Base-by-base conservation (phyloP, 345 rosid species). In the Lagerstroemia speciosa region DNA sequence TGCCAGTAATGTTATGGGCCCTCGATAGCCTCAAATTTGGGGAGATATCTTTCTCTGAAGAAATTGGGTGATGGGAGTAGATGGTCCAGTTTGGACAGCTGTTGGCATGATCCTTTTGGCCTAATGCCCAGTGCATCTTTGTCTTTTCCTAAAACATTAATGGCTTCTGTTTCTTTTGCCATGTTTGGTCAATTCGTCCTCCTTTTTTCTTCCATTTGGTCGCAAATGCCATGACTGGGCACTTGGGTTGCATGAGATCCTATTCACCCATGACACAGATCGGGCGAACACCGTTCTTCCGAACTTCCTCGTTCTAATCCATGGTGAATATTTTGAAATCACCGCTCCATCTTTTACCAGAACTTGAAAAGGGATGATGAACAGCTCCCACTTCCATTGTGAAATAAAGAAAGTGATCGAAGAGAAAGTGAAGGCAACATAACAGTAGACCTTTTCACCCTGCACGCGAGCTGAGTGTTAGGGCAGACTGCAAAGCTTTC, bases 181-280 rank as follows among this genome's bases (percentile, higher is more conserved):
- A 34, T 45, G 48, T 68, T 57, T 27, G 11, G 71, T 68, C 71
- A 26, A 68, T 68, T 27, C 27, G 45, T 57, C 27, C 45, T 34
- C 55, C 29, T 17, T 14, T 30, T 26, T 53, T 31, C 41, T 53
- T 57, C 1, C 27, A 36, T 9, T 36, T 36, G 38, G 38, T 36
- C 7, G 38, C 38, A 36, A 36, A 36, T 36, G 8, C 38, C 38
- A 36, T 36, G 38, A 36, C 8, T 36, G 38, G 38, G 5, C 38
- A 36, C 8, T 36, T 36, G 38, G 7, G 5, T 9, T 36, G 38
- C 38, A 36, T 36, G 38, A 9, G 38, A 36, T 36, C 38, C 38
- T 36, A 9, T 36, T 36, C 38, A 36, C 8, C 38, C 38, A 36
- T 36, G 2, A n/a, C n/a, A n/a, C n/a, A n/a, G n/a, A n/a, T n/a